Evolutionary conservation across 768 basidiomycete species (phyloP), one percentile per base, ranked within the genome.

Genomic region (Agrocybe praecox): DNA sequence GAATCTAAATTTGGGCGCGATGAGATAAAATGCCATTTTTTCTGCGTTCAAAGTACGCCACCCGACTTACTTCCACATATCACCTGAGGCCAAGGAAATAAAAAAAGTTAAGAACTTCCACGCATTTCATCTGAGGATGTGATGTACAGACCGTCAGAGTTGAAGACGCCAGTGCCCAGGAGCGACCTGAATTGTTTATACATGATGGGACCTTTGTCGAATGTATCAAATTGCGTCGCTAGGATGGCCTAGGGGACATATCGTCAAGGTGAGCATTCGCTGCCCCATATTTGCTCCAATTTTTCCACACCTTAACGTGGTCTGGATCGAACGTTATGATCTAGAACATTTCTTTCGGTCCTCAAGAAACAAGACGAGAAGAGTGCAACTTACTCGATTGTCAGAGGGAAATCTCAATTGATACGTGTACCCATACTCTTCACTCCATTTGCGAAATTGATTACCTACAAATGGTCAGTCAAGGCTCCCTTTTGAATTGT

Each of bases 151-250:
- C 82, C 84, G 69, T 86, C 82, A 2, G 81, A 78, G 60, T 83
- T 83, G 71, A 87, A 87, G 0, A 87, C 80, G 0, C 85, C 85
- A 2, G 76, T 74, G 0, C 85, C 85, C 8, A 85, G 73, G 14
- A 82, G 65, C 3, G 74, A 68, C 21, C 63, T 45, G 36, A 78
- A 53, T 54, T 70, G 68, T 2, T 46, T 53, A 32, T 58, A 64
- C 24, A 69, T 62, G 3, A 62, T 50, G 8, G 71, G 66, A 15
- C 77, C 78, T 69, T 80, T 80, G 23, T 74, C 76, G 49, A 76
- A 81, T 17, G 65, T 64, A 44, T 74, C 72, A 52, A 82, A 81
- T 55, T 80, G 71, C 2, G 78, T 80, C 2, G 80, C 74, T 7
- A 82, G 73, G 18, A 61, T 48, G 6, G 34, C 29, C 49, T 42